A percentile compares a stretch with the other conserved stretches of the same genome.
Evolutionary conservation across 768 basidiomycete genomes (phyloP).

Genomic region (Tulasnella sp.): DNA sequence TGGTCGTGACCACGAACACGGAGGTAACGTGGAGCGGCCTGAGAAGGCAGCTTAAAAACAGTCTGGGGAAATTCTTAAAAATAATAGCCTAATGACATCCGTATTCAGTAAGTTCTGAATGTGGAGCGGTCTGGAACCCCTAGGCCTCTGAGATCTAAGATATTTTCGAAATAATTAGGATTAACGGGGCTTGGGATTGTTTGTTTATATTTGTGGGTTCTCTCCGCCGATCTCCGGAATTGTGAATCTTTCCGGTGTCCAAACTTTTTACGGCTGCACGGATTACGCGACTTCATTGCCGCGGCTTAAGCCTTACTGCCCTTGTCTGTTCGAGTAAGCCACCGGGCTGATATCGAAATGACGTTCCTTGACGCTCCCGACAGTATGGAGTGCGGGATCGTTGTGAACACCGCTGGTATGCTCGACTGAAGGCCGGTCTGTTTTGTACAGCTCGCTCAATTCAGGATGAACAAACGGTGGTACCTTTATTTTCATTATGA

Average conservation of each 20-base stretch:
- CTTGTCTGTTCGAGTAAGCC: not conserved
- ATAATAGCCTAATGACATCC: not conserved
- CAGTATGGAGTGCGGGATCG: not conserved
- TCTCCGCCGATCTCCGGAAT: not conserved
- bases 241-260: no score
- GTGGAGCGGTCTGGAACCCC: not conserved
- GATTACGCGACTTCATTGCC: not conserved
- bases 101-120: not conserved
- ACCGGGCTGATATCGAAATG: not conserved
- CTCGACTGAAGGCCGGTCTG: not conserved
- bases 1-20: not conserved
- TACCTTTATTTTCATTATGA: not conserved
- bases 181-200: not conserved
- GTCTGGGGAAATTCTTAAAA: not conserved
- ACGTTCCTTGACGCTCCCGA: not conserved
- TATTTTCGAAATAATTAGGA: not conserved
- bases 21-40: no score
- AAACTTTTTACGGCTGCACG: not conserved
- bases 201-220: not conserved
- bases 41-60: not conserved
- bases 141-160: not conserved
- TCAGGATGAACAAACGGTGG: not conserved
- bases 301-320: not conserved
- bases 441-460: not conserved
- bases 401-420: not conserved